phyloP scores from a whole-genome alignment of 2,329 filamentous ascomycete genomes.

The Endocalyx cinctus region DNA sequence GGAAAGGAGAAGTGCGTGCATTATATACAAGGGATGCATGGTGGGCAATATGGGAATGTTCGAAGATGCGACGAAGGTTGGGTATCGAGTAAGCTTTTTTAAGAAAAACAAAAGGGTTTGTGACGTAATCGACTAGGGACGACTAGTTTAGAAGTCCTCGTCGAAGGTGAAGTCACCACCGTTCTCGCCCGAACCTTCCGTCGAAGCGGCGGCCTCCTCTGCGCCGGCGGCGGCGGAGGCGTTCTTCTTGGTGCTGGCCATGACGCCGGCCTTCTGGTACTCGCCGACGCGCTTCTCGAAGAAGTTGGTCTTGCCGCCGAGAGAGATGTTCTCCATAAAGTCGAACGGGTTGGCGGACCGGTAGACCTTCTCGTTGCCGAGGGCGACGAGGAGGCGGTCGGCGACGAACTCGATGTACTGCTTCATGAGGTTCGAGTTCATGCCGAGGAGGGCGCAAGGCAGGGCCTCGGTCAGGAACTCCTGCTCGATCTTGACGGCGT shows the following conservation, averaged over 20 bases:
- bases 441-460: conserved; percentile 87
- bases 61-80: no score
- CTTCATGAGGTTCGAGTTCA: conserved; percentile 97
- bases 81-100: no score
- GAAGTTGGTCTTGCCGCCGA: conserved; percentile 99
- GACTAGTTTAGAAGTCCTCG: conserved; percentile 78
- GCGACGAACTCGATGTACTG: conserved; percentile 99
- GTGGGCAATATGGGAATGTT: no score
- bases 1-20: no score
- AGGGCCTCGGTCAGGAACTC: conserved; percentile 97
- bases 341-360: conserved; percentile 94
- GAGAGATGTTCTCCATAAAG: conserved; percentile 99
- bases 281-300: conserved; percentile 99
- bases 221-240: conserved; percentile 32
- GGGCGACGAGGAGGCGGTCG: conserved; percentile 85
- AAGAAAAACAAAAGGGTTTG: no score
- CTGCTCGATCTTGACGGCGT: conserved; percentile 92
- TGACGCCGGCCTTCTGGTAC: conserved; percentile 99
- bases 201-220: conserved; percentile 38
- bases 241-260: conserved; percentile 82
- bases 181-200: conserved; percentile 51
- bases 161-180: conserved; percentile 87
- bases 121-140: no score
- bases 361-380: conserved; percentile 94
- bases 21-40: no score